phyloP scores from a whole-genome alignment of 2,329 filamentous ascomycete species.

The Pseudogymnoascus pannorum region DNA sequence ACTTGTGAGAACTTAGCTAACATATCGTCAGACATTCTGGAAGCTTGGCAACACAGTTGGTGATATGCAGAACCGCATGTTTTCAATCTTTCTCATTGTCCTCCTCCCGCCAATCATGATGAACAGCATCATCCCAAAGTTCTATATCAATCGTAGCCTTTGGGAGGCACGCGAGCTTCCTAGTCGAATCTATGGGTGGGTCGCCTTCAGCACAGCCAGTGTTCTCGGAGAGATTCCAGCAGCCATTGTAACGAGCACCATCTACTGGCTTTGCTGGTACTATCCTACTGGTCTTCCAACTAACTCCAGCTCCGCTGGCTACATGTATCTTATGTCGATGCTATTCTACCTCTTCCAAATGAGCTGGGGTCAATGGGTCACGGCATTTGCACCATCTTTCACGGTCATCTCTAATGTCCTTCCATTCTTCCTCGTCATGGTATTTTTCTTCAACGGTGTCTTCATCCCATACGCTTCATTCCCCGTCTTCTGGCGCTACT shows the following conservation, averaged over 20 bases:
- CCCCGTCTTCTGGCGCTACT: conserved; percentile 56
- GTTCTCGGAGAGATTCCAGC: conserved; percentile 41
- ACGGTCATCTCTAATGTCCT: conserved; percentile 53
- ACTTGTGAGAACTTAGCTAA: conserved; percentile 23
- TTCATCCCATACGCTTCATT: conserved; percentile 59
- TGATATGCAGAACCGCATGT: conserved; percentile 48
- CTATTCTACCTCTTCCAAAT: conserved; percentile 55
- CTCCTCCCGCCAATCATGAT: conserved; percentile 53
- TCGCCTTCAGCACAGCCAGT: conserved; percentile 49
- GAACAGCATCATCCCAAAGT: conserved; percentile 52
- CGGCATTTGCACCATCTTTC: conserved; percentile 54
- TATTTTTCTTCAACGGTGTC: conserved; percentile 68
- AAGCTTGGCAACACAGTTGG: conserved; percentile 44
- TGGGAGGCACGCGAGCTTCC: conserved; percentile 54
- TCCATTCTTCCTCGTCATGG: conserved; percentile 50
- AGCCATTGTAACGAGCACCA: conserved; percentile 35
- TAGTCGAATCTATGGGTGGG: conserved; percentile 55
- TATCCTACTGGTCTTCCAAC: conserved; percentile 43
- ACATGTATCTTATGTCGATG: conserved; percentile 46
- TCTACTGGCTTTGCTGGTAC: conserved; percentile 49
- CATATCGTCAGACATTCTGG: conserved; percentile 46
- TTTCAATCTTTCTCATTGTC: conserved; percentile 57
- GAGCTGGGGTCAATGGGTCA: conserved; percentile 54
- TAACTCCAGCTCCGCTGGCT: conserved; percentile 36
- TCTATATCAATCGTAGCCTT: conserved; percentile 48